These are phyloP conservation scores for Fusarium aywerte DNA, from an alignment of 2,329 filamentous ascomycete species.

Conservation along the genomic window DNA sequence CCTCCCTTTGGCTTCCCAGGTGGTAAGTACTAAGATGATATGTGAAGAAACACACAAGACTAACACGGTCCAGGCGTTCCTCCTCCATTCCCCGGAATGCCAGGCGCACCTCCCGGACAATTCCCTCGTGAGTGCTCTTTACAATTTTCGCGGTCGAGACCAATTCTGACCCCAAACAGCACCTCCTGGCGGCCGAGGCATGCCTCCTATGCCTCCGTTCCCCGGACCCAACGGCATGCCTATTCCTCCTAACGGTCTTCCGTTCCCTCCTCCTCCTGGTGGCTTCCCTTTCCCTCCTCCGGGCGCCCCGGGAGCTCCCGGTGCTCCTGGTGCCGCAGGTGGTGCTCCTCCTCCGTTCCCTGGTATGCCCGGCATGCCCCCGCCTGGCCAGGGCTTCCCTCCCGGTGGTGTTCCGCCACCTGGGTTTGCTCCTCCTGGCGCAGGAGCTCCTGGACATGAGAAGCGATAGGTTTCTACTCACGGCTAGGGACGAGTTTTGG, in stretches of 20 bases:
- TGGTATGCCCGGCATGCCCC: constrained; percentile 53
- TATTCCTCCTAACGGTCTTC: constrained; percentile 55
- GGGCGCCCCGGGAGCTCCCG: constrained; percentile 49
- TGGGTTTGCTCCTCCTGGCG: constrained; percentile 52
- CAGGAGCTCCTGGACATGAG: constrained; percentile 54
- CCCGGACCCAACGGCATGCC: constrained; percentile 58
- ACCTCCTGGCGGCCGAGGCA: constrained; percentile 65
- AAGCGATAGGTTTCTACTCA: constrained; percentile 48
- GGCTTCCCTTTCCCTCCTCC: constrained; percentile 54
- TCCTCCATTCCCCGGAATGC: constrained; percentile 68
- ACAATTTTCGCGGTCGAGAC: not conserved
- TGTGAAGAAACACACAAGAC: constrained; percentile 24
- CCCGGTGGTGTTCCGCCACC: constrained; percentile 50
- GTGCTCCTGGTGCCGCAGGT: constrained; percentile 44
- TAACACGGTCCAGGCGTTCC: constrained; percentile 59
- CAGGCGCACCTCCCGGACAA: constrained; percentile 54
- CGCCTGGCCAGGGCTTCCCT: constrained; percentile 58
- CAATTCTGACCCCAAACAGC: constrained; percentile 34
- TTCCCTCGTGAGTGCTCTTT: constrained; percentile 62
- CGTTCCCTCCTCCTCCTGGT: constrained; percentile 46
- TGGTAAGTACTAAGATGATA: constrained; percentile 50
- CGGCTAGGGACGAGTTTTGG: constrained; percentile 17
- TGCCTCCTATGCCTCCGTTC: constrained; percentile 58
- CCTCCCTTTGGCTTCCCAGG: constrained; percentile 73
- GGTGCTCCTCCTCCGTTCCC: constrained; percentile 47